phyloP scores from a whole-genome alignment of 805 yeast species.

The Kluyveromyces aestuarii region DNA sequence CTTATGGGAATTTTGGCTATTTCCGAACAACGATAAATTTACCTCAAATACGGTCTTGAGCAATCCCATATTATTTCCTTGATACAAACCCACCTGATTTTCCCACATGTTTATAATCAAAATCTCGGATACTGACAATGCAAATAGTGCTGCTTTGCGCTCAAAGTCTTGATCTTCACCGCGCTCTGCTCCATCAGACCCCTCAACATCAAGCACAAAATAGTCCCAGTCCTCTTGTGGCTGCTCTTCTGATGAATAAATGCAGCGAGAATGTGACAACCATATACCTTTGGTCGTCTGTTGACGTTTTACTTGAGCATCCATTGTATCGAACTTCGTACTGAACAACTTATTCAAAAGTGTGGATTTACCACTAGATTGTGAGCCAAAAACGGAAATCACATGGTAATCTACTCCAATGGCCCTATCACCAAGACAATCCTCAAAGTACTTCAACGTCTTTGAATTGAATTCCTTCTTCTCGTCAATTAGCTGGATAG shows the following conservation, averaged over 20 bases:
- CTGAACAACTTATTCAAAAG: slow-evolving; percentile 77
- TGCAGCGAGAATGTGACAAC: slow-evolving; percentile 50
- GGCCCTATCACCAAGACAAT: slow-evolving; percentile 20
- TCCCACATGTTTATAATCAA: slow-evolving; percentile 94
- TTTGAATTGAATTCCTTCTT: slow-evolving; percentile 35
- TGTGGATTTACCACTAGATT: slow-evolving; percentile 94
- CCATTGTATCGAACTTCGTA: slow-evolving; percentile 89
- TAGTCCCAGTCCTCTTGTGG: slow-evolving; percentile 31
- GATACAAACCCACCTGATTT: slow-evolving; percentile 91
- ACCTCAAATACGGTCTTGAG: slow-evolving; percentile 95
- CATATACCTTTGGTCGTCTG: slow-evolving; percentile 88
- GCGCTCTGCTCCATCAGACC: slow-evolving; percentile 95
- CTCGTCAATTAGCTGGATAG: slow-evolving; percentile 49
- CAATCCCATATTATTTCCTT: slow-evolving; percentile 95
- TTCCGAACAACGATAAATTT: slow-evolving; percentile 75
- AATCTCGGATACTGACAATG: slow-evolving; percentile 84
- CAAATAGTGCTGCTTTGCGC: slow-evolving; percentile 91
- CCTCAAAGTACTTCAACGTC: slow-evolving; percentile 15
- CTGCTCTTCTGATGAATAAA: slow-evolving; percentile 19
- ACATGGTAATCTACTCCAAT: slow-evolving; percentile 75
- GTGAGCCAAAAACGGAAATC: slow-evolving; percentile 94
- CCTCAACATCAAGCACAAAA: slow-evolving; percentile 94
- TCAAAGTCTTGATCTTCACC: slow-evolving; percentile 99
- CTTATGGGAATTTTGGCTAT: slow-evolving; percentile 44
- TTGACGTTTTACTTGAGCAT: slow-evolving; percentile 61